Conservation (phyloP, 768 basidiomycete species). For the Serpula lacrymans region DNA sequence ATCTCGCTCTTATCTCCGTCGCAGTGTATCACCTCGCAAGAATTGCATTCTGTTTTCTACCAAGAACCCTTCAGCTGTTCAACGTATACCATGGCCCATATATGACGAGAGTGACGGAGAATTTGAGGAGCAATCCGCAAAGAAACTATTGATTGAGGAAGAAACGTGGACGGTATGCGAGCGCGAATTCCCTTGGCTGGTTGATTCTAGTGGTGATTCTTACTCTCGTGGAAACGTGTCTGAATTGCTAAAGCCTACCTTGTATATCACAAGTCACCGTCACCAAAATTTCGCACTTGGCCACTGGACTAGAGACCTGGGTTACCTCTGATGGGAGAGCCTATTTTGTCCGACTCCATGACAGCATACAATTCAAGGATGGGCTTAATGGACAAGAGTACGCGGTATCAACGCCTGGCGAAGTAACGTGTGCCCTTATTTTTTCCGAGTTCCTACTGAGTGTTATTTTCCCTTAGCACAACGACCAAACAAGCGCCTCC, state of each 20-base stretch:
- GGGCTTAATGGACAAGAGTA: constrained; percentile 2
- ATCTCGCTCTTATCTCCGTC: constrained; percentile 3
- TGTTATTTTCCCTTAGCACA: not conserved
- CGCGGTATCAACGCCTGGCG: constrained; percentile 53
- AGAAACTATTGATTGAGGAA: constrained; percentile 40
- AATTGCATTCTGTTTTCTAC: constrained; percentile 74
- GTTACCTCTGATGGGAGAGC: constrained; percentile 81
- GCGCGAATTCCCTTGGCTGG: constrained; percentile 67
- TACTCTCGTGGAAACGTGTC: not conserved
- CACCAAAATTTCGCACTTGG: constrained; percentile 55
- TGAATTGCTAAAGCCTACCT: not conserved
- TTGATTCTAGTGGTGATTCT: constrained; percentile 64
- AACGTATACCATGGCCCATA: constrained; percentile 82
- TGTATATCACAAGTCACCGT: constrained; percentile 50
- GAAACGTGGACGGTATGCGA: constrained; percentile 73
- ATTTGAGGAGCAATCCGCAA: constrained; percentile 29
- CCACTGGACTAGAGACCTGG: constrained; percentile 72
- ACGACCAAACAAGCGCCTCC: constrained; percentile 4
- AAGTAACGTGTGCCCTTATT: constrained; percentile 26
- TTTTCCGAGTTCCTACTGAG: not conserved
- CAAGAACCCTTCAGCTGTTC: constrained; percentile 67
- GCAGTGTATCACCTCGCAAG: constrained; percentile 72
- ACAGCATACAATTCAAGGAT: constrained; percentile 22
- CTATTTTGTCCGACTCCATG: constrained; percentile 69
- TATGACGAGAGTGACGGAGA: constrained; percentile 40